Conservation (phyloP, 2,329 filamentous ascomycete genomes). For the Penicillium corylophilum region DNA sequence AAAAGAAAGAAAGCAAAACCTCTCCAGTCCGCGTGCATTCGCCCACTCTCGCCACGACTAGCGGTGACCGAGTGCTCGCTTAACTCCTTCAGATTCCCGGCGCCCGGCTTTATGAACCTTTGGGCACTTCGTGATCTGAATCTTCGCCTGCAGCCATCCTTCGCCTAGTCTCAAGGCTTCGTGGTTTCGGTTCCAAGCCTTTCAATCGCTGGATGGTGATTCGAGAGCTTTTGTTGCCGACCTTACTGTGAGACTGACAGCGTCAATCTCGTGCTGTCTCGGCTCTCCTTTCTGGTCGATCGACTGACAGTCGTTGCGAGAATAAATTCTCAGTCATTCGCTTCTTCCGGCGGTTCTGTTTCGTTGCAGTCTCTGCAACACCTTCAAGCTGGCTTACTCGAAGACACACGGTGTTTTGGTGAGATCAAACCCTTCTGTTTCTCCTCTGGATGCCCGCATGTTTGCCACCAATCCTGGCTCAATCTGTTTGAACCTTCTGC, state of each 20-base stretch:
- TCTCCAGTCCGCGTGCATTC: constrained; percentile 20
- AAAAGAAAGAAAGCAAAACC: constrained; percentile 25
- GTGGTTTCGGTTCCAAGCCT: constrained; percentile 9
- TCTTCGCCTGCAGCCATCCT: constrained; percentile 33
- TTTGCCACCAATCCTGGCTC: constrained; percentile 16
- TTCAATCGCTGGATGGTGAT: constrained; percentile 34
- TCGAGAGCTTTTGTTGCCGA: constrained; percentile 32
- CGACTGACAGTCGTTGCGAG: constrained; percentile 39
- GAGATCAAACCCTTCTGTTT: constrained; percentile 28
- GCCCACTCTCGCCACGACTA: constrained; percentile 3
- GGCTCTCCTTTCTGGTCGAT: constrained; percentile 29
- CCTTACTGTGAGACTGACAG: constrained; percentile 34
- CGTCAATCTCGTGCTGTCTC: constrained; percentile 45
- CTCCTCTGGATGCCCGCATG: constrained; percentile 27
- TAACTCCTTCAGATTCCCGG: background rate
- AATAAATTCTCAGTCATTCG: constrained; percentile 49
- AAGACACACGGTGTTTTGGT: constrained; percentile 48
- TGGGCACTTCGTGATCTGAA: constrained; percentile 24
- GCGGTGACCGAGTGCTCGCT: constrained; percentile 11
- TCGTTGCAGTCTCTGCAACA: constrained; percentile 47
- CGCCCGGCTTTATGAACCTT: constrained; percentile 19
- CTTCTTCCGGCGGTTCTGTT: constrained; percentile 43
- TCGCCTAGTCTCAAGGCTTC: constrained; percentile 26
- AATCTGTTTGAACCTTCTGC: constrained; percentile 10
- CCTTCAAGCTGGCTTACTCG: constrained; percentile 52